These are phyloP conservation scores for Agaricus sinodeliciosus DNA, from an alignment of 768 basidiomycete species.

Conservation along the genomic window DNA sequence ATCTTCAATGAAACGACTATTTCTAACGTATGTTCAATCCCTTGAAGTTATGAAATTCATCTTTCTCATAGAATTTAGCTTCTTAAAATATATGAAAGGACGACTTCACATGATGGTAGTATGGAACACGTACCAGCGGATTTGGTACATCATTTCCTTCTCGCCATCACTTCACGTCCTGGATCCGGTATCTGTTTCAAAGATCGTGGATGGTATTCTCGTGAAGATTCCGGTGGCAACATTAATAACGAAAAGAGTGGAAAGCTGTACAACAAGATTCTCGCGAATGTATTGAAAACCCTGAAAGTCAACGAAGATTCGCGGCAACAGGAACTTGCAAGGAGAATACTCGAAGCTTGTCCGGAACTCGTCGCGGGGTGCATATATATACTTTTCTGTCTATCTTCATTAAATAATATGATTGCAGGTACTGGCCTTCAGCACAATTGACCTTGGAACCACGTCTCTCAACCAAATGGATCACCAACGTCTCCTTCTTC, in stretches of 20 bases:
- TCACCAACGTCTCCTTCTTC: conserved; percentile 81
- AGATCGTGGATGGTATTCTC: conserved; percentile 88
- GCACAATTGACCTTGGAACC: conserved; percentile 75
- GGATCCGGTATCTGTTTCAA: conserved; percentile 84
- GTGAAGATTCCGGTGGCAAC: conserved; percentile 45
- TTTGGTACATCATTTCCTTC: conserved; percentile 80
- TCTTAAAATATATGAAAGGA: conserved; percentile 67
- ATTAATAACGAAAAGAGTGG: conserved; percentile 31
- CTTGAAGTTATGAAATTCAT: not conserved
- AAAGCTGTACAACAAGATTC: conserved; percentile 76
- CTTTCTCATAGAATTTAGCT: conserved; percentile 35
- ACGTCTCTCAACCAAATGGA: conserved; percentile 85
- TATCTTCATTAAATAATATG: not conserved
- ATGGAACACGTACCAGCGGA: conserved; percentile 63
- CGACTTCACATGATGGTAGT: conserved; percentile 37
- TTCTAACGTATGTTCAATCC: conserved; percentile 40
- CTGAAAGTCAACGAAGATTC: conserved; percentile 88
- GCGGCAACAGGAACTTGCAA: conserved; percentile 76
- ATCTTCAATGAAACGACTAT: conserved; percentile 65
- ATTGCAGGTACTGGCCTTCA: conserved; percentile 60
- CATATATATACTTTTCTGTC: conserved; percentile 15
- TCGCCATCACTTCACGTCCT: conserved; percentile 75
- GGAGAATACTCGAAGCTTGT: conserved; percentile 75
- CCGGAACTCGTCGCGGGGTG: conserved; percentile 83
- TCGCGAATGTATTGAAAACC: conserved; percentile 64